Percentiles rank a stretch among this genome's conserved stretches.
phyloP scores from a whole-genome alignment of 805 yeast genomes.

The Naumovozyma baii region DNA sequence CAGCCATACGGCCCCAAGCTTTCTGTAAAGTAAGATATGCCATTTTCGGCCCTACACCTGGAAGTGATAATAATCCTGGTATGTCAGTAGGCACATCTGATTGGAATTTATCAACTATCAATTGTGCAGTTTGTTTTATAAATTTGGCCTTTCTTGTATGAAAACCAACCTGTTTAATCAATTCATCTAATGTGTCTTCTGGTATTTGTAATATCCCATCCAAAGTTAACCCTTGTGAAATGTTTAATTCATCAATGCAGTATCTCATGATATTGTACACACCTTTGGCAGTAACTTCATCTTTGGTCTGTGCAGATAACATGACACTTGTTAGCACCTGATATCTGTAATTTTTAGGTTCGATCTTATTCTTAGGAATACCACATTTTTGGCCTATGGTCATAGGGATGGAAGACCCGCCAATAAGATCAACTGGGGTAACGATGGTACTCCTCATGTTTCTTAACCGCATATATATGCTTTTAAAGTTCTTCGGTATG shows the following conservation, averaged over 20 bases:
- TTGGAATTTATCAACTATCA: conserved; percentile 40
- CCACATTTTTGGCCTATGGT: conserved; percentile 28
- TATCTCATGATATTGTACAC: conserved; percentile 49
- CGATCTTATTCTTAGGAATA: conserved; percentile 16
- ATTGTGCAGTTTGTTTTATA: conserved; percentile 50
- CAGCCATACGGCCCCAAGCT: conserved; percentile 68
- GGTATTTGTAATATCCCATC: conserved; percentile 42
- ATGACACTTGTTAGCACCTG: conserved; percentile 72
- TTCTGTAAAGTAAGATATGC: conserved; percentile 70
- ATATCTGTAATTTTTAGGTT: conserved; percentile 42
- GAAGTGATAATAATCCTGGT: conserved; percentile 55
- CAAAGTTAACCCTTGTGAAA: conserved; percentile 44
- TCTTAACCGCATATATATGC: conserved; percentile 50
- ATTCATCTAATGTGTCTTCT: conserved; percentile 49
- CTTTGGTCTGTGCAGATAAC: conserved; percentile 89
- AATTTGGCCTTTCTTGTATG: conserved; percentile 70
- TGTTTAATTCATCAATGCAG: conserved; percentile 33
- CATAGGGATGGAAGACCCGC: conserved; percentile 57
- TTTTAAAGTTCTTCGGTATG: conserved; percentile 42
- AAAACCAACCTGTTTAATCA: conserved; percentile 79
- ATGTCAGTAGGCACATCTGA: conserved; percentile 69
- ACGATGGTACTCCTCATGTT: conserved; percentile 52
- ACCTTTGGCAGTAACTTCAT: conserved; percentile 70
- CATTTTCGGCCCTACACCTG: conserved; percentile 97
- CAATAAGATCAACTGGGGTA: conserved; percentile 88